Base-by-base conservation (phyloP, 2,329 filamentous ascomycete species). In the Penicillium sp. region DNA sequence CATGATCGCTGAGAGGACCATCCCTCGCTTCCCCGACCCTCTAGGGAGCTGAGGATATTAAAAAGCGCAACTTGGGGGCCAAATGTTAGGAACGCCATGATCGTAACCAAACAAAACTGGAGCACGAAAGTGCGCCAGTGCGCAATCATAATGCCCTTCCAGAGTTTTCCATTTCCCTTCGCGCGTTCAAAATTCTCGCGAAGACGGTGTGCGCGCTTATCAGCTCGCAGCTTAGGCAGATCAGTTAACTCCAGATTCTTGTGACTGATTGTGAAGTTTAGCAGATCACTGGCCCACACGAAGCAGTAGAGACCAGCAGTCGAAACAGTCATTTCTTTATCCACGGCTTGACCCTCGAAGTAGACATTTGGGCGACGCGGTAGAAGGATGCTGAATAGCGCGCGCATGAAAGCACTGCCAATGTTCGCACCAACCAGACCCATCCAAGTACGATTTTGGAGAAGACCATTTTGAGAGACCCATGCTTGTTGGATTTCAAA, bases 1-100 rank as follows among this genome's bases (percentile, higher is more conserved):
- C 87, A 90, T 0, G 86, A 81, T 33, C 83, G 78, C 1, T 79
- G 65, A 2, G 79, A 76, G 9, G 83, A 74, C 23, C 60, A 58
- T 18, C 78, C 70, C 1, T 79, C 81, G 1, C 68, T 66, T 4
- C 75, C 71, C 12, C 82, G 79, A 14, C 68, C 69, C 70, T 93
- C 89, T 8, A 93, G 78, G 1, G 83, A 79, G 31, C 78, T 79
- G 20, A 93, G 79, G 12, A 93, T 81, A 45, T 83, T 81, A 54
- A 87, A 79, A 59, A 90, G 84, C 26, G 86, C 82, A 69, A 87
- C 84, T 65, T 90, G 89, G 0, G 89, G 89, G 0, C 84, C 81
- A 55, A 92, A 86, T 53, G 84, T 85, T n/a, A 88, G 63, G 27
- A 87, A 62, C 8, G 83, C 82, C 20, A 80, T 77, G 6, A 79